Conservation (phyloP, 129 eudicot species). For the Arctium minus region DNA sequence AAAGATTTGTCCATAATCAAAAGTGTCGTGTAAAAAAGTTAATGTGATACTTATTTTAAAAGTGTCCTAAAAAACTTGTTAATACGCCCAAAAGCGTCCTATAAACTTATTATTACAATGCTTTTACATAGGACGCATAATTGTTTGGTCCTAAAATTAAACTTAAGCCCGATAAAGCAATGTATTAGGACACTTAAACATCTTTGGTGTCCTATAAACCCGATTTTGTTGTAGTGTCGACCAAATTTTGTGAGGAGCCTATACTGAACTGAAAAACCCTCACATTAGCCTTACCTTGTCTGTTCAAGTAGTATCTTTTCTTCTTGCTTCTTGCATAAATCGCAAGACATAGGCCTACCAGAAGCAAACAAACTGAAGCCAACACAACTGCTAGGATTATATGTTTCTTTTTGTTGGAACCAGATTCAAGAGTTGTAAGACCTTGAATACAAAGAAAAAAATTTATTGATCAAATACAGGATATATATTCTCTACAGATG, state of each 20-base stretch:
- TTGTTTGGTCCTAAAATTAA: not conserved
- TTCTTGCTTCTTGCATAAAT: not conserved
- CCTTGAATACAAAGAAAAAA: not conserved
- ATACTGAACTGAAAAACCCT: not conserved
- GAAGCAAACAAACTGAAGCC: not conserved
- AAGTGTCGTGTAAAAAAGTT: not conserved
- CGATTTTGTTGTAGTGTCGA: not conserved
- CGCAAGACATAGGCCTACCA: not conserved
- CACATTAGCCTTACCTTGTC: not conserved
- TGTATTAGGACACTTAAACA: not conserved
- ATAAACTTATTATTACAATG: not conserved
- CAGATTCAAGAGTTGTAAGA: not conserved
- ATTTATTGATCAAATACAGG: not conserved
- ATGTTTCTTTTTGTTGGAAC: not conserved
- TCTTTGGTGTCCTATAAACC: not conserved
- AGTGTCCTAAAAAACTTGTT: not conserved
- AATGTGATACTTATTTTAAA: not conserved
- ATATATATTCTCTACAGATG: not conserved
- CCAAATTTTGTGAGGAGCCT: not conserved
- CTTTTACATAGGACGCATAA: not conserved
- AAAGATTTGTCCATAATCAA: not conserved
- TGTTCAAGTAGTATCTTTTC: not conserved
- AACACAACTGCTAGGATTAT: not conserved
- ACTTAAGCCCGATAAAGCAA: not conserved
- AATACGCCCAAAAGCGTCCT: not conserved